Evolutionary conservation across 1,284 basidiomycete genomes (phyloP).

Genomic region (Thelephora terrestris): DNA sequence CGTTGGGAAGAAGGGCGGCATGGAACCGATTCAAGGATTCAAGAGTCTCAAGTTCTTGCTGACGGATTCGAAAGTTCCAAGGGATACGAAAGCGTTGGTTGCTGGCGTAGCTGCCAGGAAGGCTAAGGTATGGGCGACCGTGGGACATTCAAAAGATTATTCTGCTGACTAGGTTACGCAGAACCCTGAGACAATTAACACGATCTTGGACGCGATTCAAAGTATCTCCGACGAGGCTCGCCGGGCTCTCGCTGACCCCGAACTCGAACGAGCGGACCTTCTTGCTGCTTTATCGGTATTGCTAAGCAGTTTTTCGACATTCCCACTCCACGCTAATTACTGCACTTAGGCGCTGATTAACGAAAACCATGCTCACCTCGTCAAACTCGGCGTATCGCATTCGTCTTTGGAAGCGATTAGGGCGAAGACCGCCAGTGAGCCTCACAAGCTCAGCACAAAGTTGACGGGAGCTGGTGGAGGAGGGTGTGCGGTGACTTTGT

Average conservation of each 20-base stretch:
- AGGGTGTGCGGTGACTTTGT: slow-evolving; percentile 91
- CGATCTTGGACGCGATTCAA: slow-evolving; percentile 71
- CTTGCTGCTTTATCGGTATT: slow-evolving; percentile 52
- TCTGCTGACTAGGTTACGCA: slow-evolving; percentile 21
- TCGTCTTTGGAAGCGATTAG: slow-evolving; percentile 80
- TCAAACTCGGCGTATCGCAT: slow-evolving; percentile 90
- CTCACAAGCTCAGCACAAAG: slow-evolving; percentile 83
- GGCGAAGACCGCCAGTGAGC: slow-evolving; percentile 49
- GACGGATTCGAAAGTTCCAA: slow-evolving; percentile 85
- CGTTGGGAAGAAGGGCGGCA: slow-evolving; percentile 55
- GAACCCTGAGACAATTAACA: slow-evolving; percentile 72
- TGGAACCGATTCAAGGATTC: slow-evolving; percentile 80
- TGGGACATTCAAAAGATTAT: slow-evolving; percentile 10
- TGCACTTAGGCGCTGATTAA: slow-evolving; percentile 61
- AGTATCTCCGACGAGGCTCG: slow-evolving; percentile 74
- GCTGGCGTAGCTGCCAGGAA: slow-evolving; percentile 78
- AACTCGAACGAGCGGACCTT: slow-evolving; percentile 52
- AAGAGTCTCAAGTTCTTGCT: slow-evolving; percentile 73
- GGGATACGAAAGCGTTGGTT: slow-evolving; percentile 93
- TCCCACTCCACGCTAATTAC: slow-evolving; percentile 1
- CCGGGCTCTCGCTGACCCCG: slow-evolving; percentile 64
- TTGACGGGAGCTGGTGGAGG: slow-evolving; percentile 98
- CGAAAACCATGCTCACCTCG: slow-evolving; percentile 85
- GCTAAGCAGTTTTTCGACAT: slow-evolving; percentile 12
- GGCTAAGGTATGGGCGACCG: slow-evolving; percentile 36